Evolutionary conservation across 371 early-diverging fungal genomes (phyloP), one percentile per base, ranked within the genome.

Genomic region (Basidiobolus heterosporus): DNA sequence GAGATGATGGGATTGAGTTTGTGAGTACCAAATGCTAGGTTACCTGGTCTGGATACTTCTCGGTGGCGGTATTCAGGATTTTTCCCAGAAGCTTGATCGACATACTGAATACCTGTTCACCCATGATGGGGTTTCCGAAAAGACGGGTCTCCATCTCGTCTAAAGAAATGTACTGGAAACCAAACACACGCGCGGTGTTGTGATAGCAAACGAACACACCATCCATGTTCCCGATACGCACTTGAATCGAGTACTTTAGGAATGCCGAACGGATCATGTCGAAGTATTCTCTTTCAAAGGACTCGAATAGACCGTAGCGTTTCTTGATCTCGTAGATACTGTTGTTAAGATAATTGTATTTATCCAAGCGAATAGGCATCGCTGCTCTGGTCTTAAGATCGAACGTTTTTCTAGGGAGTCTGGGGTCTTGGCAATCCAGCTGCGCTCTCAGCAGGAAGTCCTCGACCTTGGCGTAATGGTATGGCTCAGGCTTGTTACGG

Each of bases 211-310:
- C 90, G 54, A 96, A 71, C 18, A 93, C 78, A 3, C 96, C 96
- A 57, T 94, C 94, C 96, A 96, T 96, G 48, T 83, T 74, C 0
- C 96, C 96, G 45, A 96, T 88, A 3, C 92, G 79, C 4, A 80
- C 88, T 62, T 96, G 96, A 46, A 92, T 82, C 74, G 67, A 81
- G 69, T 87, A 91, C 58, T 91, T 92, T 35, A 92, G 56, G 52
- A 90, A 80, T 0, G 87, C 84, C 1, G 83, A 71, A 3, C 90
- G 77, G 36, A 85, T 68, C 90, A 93, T 88, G 59, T 93, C 96
- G 57, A 82, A 88, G 61, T 88, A 87, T 61, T 95, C 96, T 38
- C 91, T 71, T 58, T 92, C 93, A 59, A 81, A 96, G 0, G 87
- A 86, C 48, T 80, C 72, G 38, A 70, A 58, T 13, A 78, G 60